phyloP scores from a whole-genome alignment of 192 early-diverging fungal species.

The Podila epigama region DNA sequence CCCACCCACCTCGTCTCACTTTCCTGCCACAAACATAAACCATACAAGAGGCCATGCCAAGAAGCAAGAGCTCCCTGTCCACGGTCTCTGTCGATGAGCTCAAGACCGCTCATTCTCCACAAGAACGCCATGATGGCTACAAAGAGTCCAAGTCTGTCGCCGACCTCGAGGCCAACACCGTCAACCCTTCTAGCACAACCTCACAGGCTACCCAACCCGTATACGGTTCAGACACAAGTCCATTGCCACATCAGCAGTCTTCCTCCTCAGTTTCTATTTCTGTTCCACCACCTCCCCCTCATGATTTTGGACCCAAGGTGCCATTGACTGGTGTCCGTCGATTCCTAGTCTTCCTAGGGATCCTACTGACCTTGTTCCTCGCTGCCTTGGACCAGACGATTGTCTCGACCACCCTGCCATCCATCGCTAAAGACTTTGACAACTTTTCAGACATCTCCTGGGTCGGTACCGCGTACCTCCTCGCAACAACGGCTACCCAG shows the following conservation, averaged over 20 bases:
- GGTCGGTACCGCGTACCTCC: constrained; percentile 76
- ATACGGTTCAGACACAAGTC: background rate
- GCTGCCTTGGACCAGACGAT: constrained; percentile 66
- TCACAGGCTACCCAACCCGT: background rate
- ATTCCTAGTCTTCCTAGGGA: constrained; percentile 29
- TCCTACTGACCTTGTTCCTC: constrained; percentile 57
- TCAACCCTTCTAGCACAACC: no score
- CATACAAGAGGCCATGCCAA: no score
- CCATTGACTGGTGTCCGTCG: constrained; percentile 27
- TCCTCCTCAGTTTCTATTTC: background rate
- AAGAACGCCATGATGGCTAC: no score
- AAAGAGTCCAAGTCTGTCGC: background rate
- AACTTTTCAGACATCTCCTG: constrained; percentile 72
- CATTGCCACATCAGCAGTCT: background rate
- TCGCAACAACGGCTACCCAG: constrained; percentile 53
- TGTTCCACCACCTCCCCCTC: background rate
- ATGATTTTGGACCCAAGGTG: constrained; percentile 35
- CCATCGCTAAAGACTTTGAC: constrained; percentile 61
- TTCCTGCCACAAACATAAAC: no score
- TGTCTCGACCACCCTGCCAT: constrained; percentile 64
- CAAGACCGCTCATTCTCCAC: no score
- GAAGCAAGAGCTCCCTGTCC: no score
- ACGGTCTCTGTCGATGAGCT: background rate
- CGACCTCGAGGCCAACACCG: background rate
- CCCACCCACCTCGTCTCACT: no score